Evolutionary conservation across 768 basidiomycete species (phyloP).

Genomic region (Coprinopsis sp.): DNA sequence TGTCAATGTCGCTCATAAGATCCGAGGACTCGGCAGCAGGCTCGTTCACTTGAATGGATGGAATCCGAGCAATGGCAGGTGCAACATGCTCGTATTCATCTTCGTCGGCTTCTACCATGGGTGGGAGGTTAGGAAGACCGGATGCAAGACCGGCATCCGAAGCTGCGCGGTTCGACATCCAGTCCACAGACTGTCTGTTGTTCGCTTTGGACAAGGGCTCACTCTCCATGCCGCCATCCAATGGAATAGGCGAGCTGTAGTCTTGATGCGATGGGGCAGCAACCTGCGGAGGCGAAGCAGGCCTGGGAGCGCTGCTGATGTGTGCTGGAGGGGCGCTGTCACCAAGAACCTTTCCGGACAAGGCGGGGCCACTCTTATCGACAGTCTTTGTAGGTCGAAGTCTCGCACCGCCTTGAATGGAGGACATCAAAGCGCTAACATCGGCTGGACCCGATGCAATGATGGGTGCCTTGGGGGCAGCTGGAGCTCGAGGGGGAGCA

Average conservation of each 20-base stretch:
- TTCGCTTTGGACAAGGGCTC: slow-evolving; percentile 25
- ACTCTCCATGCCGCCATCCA: slow-evolving; percentile 12
- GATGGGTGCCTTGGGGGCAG: slow-evolving; percentile 27
- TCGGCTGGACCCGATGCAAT: slow-evolving; percentile 40
- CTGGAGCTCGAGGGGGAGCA: slow-evolving; percentile 35
- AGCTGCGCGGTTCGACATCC: slow-evolving; percentile 87
- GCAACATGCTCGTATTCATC: slow-evolving; percentile 24
- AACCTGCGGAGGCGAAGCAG: slow-evolving; percentile 38
- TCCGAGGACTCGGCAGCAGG: slow-evolving; percentile 42
- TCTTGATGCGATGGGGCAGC: slow-evolving; percentile 13
- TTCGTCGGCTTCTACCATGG: slow-evolving; percentile 60
- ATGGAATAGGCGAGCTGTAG: slow-evolving; percentile 9
- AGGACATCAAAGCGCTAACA: slow-evolving; percentile 61
- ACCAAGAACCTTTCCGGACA: slow-evolving; percentile 77
- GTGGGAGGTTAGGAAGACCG: slow-evolving; percentile 39
- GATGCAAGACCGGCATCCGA: slow-evolving; percentile 50
- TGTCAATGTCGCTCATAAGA: slow-evolving; percentile 70
- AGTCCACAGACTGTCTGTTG: slow-evolving; percentile 81
- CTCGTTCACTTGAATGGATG: slow-evolving; percentile 56
- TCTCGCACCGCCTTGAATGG: slow-evolving; percentile 74
- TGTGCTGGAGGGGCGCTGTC: slow-evolving; percentile 68
- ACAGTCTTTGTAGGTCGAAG: slow-evolving; percentile 76
- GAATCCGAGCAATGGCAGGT: slow-evolving; percentile 31
- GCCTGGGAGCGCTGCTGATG: slow-evolving; percentile 44
- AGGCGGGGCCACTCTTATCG: slow-evolving; percentile 69